Percentiles rank a stretch among this genome's conserved stretches.
phyloP scores from a whole-genome alignment of 73 alveolate genomes.

The Breviolum minutum region DNA sequence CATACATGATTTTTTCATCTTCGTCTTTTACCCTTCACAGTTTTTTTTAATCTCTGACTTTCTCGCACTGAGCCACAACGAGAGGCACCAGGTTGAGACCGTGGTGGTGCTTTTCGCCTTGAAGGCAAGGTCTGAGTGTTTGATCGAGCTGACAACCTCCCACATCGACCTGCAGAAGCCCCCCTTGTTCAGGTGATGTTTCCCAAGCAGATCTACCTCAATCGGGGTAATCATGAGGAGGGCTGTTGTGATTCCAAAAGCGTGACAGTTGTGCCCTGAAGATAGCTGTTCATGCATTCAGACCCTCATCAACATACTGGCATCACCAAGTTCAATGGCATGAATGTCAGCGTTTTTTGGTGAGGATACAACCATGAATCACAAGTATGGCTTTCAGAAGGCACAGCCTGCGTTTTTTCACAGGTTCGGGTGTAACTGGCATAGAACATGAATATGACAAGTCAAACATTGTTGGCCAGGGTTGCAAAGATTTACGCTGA shows the following conservation, averaged over 20 bases:
- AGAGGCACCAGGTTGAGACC: conserved; percentile 96
- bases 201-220: conserved; percentile 96
- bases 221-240: conserved; percentile 97
- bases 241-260: background rate
- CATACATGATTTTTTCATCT: background rate
- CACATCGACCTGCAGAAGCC: background rate
- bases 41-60: no score
- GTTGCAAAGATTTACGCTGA: no score
- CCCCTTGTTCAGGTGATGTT: conserved; percentile 66
- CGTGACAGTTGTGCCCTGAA: background rate
- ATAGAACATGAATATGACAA: background rate
- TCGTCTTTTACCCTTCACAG: background rate
- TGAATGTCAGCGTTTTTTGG: background rate
- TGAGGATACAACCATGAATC: conserved; percentile 80
- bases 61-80: background rate
- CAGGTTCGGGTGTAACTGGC: background rate
- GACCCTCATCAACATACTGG: background rate
- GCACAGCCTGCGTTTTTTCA: background rate
- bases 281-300: background rate
- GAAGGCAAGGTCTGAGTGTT: conserved; percentile 51
- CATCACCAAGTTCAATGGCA: background rate
- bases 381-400: conserved; percentile 83
- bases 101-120: conserved; percentile 96
- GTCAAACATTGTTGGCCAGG: no score
- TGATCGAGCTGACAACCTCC: no score